Percentiles rank a stretch among this genome's conserved stretches.
These are phyloP conservation scores for Cercospora nicotianae DNA, from an alignment of 2,329 filamentous ascomycete species.

Conservation along the genomic window DNA sequence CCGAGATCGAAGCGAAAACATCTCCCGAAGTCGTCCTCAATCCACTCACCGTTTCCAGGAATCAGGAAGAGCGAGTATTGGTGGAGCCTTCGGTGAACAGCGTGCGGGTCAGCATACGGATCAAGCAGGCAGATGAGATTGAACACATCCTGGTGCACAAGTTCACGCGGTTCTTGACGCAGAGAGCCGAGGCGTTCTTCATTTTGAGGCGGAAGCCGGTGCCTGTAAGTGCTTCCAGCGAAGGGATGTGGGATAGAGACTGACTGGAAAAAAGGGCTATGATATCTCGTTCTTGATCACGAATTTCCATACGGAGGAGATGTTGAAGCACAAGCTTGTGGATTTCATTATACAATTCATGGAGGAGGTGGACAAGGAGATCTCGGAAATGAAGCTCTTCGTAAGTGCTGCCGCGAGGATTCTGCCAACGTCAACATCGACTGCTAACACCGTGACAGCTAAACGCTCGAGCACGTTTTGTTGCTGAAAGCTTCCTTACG, in stretches of 20 bases:
- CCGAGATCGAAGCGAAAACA: constrained; percentile 89
- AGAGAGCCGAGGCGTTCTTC: constrained; percentile 95
- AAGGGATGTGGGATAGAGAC: background rate
- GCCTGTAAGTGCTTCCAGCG: constrained; percentile 60
- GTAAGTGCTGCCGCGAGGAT: constrained; percentile 56
- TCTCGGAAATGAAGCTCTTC: constrained; percentile 99
- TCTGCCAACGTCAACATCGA: background rate
- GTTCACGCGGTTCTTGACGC: constrained; percentile 94
- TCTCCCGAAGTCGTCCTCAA: constrained; percentile 94
- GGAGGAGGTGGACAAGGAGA: constrained; percentile 99
- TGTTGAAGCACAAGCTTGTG: constrained; percentile 98
- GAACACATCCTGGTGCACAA: constrained; percentile 98
- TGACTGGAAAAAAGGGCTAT: constrained; percentile 66
- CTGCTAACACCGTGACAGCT: constrained; percentile 58
- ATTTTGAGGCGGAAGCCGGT: constrained; percentile 93
- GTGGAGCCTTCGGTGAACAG: constrained; percentile 98
- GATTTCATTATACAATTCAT: constrained; percentile 99
- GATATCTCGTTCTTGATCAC: constrained; percentile 99
- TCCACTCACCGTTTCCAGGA: constrained; percentile 84
- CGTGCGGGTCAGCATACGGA: constrained; percentile 94
- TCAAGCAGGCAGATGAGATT: constrained; percentile 99
- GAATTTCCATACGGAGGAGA: constrained; percentile 97
- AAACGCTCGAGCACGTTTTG: constrained; percentile 94
- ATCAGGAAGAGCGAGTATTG: constrained; percentile 94
- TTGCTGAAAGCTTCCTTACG: constrained; percentile 96